phyloP scores from a whole-genome alignment of 805 yeast species.

The Candida maltosa region DNA sequence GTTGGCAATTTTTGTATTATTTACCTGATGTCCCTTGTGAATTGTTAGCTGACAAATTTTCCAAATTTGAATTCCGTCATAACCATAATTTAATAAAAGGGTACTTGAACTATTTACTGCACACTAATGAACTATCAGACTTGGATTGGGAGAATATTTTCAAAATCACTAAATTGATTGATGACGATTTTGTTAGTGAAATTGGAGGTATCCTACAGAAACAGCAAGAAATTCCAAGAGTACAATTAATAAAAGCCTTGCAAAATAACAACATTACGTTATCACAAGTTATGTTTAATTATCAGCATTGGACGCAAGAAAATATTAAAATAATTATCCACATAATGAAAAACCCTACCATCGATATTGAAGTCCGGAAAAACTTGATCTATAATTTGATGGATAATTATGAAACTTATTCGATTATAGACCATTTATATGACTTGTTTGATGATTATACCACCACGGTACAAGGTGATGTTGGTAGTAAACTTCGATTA shows the following conservation, averaged over 20 bases:
- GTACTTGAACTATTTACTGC: conserved; percentile 17
- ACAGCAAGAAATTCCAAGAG: conserved; percentile 7
- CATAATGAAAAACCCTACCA: conserved; percentile 18
- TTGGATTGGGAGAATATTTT: conserved; percentile 16
- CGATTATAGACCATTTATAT: conserved; percentile 12
- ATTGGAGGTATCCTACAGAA: conserved; percentile 14
- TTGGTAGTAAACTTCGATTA: conserved; percentile 72
- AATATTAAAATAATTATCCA: conserved; percentile 19
- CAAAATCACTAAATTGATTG: conserved; percentile 12
- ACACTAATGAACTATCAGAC: not conserved
- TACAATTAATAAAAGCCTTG: conserved; percentile 35
- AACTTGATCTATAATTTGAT: conserved; percentile 21
- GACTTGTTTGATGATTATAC: conserved; percentile 71
- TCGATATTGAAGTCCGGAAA: conserved; percentile 30
- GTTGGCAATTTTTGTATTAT: conserved; percentile 5
- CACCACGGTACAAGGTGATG: conserved; percentile 80
- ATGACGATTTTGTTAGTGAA: conserved; percentile 7
- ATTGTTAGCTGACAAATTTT: no score
- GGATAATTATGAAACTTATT: conserved; percentile 7
- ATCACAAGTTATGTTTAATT: conserved; percentile 22
- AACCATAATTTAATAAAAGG: conserved; percentile 36
- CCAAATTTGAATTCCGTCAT: no score
- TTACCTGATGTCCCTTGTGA: conserved; percentile 1
- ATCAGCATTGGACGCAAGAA: conserved; percentile 8
- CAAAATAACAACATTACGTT: conserved; percentile 26